Base-by-base conservation (phyloP, 345 rosid species). In the Zanthoxylum bungeanum region DNA sequence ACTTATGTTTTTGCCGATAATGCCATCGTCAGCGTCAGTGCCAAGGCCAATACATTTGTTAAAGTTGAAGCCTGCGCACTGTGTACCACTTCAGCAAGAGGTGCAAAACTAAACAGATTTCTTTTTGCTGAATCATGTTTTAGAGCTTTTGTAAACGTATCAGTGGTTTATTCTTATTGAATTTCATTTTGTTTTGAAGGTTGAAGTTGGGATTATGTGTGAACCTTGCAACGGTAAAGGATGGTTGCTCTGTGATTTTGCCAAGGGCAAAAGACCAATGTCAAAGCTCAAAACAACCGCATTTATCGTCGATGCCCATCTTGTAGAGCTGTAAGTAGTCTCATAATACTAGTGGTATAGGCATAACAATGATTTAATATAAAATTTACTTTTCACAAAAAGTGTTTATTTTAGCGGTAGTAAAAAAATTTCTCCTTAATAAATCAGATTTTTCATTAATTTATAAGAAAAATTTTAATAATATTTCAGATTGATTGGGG, bases 201-300 rank as follows among this genome's bases (percentile, higher is more conserved):
- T 76, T 34, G 91, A 80, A 3, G 81, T 78, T 7, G 83, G 67
- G 76, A 89, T 89, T 59, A 9, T 85, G 72, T 93, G 98, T 73
- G 93, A 91, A 46, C 85, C 88, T 36, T 93, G 97, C 81, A 73
- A 86, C 37, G 98, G 96, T 5, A 86, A 77, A 85, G 98, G 97
- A 68, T 93, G 98, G 97, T 17, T 91, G 59, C 72, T 87, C 52
- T 93, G 97, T 59, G 91, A 89, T 83, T 91, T 78, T 93, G 98
- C 34, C 61, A 76, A 36, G 96, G 98, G 0, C 86, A 91, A 72
- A 93, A 91, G 77, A 89, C 91, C 58, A 91, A 93, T 62, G 91
- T 93, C 8, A 79, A 83, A 75, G 93, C 93, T 19, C 83, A 74
- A 49, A 91, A 85, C 78, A 91, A 82, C 71, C 83, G 88, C 46